Evolutionary conservation across 768 basidiomycete genomes (phyloP).

Genomic region (Leccinum pellstonianum): DNA sequence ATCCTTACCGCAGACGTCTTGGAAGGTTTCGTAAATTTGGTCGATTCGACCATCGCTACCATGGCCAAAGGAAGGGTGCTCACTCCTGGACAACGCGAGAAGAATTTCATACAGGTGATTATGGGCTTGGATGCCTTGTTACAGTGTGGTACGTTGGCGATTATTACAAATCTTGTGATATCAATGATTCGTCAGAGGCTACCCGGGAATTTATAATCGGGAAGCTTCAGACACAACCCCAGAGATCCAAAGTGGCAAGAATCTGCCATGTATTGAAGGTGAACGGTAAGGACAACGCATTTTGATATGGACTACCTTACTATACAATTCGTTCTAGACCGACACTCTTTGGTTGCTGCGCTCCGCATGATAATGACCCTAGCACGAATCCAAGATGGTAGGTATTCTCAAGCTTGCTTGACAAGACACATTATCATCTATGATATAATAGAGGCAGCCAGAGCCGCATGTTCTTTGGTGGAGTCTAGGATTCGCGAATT

Average conservation of each 20-base stretch:
- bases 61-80: no score
- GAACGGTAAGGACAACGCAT: constrained; percentile 5
- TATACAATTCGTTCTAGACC: constrained; percentile 4
- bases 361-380: constrained; percentile 13
- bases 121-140: constrained; percentile 18
- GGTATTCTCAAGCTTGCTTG: no score
- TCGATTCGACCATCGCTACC: no score
- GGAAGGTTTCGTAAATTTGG: no score
- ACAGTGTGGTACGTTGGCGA: constrained; percentile 15
- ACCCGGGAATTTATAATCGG: constrained; percentile 1
- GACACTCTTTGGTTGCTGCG: constrained; percentile 10
- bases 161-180: background rate
- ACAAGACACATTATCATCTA: no score
- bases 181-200: constrained; percentile 7
- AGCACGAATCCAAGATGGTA: no score
- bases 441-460: no score
- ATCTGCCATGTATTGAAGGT: constrained; percentile 15
- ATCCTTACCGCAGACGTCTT: no score
- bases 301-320: background rate
- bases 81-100: no score
- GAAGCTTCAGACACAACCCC: background rate
- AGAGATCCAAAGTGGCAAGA: background rate
- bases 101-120: constrained; percentile 22
- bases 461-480: no score
- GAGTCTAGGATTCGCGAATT: no score